Evolutionary conservation across 2,329 filamentous ascomycete species (phyloP), one percentile per base, ranked within the genome.

Genomic region (Decorospora gaudefroyi): DNA sequence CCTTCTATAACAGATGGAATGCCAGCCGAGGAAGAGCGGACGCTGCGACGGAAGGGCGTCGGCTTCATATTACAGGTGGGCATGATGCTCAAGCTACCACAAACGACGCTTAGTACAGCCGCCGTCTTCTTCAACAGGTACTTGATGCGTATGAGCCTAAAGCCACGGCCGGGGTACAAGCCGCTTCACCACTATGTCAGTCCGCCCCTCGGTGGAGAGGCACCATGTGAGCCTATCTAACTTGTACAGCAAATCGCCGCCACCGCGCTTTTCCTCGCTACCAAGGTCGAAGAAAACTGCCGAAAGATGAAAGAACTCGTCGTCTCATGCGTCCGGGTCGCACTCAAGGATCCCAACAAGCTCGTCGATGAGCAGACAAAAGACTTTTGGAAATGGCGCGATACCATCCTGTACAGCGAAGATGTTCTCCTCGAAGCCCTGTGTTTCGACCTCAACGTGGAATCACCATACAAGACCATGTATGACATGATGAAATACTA

Each of bases 341-440:
- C 92, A 18, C 90, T 96, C 71, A 97, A 99, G 74, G 92, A 97
- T 59, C 79, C 89, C 1, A 88, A 90, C 61, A 81, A 96, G 46
- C 78, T 92, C 40, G 88, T 97, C 38, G 93, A 99, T 67, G 93
- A 97, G 72, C 91, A 97, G 70, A 95, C 88, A 57, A 97, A 96
- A 65, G 93, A 99, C 66, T 99, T 93, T 68, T 99, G 93, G 93
- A 84, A 88, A 63, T 99, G 93, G 93, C 83, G 90, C 49, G 93
- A 99, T 67, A 93, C 87, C 46, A 95, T 99, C 44, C 76, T 97
- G 10, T 86, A 87, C 55, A 90, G 95, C 65, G 93, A 99, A 72
- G 93, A 97, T 67, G 77, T 92, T 29, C 87, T 99, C 75, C 80
- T 99, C 11, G 93, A 97, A 69, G 84, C 84, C 31, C 78, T 99